Percentiles rank a stretch among this genome's conserved stretches.
Evolutionary conservation across 2,329 filamentous ascomycete species (phyloP).

Genomic region (Fusarium sterilihyphosum): DNA sequence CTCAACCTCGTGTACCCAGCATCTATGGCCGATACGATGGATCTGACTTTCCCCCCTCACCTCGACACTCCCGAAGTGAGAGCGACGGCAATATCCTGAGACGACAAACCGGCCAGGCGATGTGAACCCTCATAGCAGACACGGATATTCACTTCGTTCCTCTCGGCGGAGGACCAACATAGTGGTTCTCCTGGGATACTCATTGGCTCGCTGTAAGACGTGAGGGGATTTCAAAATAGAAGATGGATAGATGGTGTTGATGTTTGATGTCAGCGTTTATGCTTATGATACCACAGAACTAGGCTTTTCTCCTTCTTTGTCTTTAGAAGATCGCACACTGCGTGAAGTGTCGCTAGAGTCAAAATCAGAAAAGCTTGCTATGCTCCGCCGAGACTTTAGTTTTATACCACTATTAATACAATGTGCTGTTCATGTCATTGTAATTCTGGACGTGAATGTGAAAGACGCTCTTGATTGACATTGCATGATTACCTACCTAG

Average conservation of each 20-base stretch:
- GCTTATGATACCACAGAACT: conserved; percentile 39
- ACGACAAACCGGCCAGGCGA: conserved; percentile 19
- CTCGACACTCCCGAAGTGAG: conserved; percentile 31
- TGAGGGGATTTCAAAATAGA: neutral
- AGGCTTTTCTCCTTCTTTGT: conserved; percentile 33
- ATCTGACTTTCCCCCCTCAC: conserved; percentile 20
- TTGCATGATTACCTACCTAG: neutral
- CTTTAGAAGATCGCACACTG: conserved; percentile 23
- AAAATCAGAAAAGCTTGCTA: conserved; percentile 35
- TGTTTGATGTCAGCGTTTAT: conserved; percentile 41
- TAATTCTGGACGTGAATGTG: neutral
- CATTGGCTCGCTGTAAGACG: conserved; percentile 26
- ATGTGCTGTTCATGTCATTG: conserved; percentile 21
- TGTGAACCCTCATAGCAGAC: conserved; percentile 8
- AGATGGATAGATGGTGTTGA: conserved; percentile 34
- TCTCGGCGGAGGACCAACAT: conserved; percentile 28
- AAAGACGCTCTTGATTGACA: neutral
- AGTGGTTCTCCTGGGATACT: conserved; percentile 18
- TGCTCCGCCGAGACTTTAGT: conserved; percentile 38
- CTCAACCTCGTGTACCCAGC: conserved; percentile 11
- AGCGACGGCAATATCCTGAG: conserved; percentile 24
- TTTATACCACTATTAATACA: conserved; percentile 35
- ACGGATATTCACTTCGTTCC: conserved; percentile 26
- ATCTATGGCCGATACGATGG: conserved; percentile 27
- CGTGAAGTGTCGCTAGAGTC: conserved; percentile 29